Base-by-base conservation (phyloP, 129 eudicot species). In the Deinandra increscens region DNA sequence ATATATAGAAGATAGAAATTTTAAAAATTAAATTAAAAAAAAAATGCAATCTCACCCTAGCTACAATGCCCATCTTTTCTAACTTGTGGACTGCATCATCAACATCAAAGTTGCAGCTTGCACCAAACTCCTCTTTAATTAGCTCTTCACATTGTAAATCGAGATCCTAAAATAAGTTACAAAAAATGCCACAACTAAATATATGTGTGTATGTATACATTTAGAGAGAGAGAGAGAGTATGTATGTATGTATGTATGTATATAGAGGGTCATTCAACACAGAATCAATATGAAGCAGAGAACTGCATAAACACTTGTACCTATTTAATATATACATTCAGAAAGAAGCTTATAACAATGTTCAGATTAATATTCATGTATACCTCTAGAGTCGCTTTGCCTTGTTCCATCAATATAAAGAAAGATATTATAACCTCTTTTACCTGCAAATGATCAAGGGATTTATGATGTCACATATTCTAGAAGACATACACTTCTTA, bases 371-470 rank as follows among this genome's bases (percentile, higher is more conserved):
- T 8, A 36, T 69, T 33, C 19, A 1, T 39, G 67, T 14, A 41
- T 71, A 93, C 97, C 95, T 89, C 81, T 60, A 82, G 58, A 29
- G 97, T 85, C 44, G 95, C 95, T 78, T 93, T 89, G 38, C 99
- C 99, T 72, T 86, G 95, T 82, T 93, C 92, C 97, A 89, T 89
- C 78, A 93, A 79, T 72, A 93, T 85, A 77, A 89, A 93, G 77
- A 86, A 93, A 13, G 87, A 78, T 59, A 93, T 58, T 26, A 93
- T 86, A 46, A 93, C 92, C 81, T 93, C 99, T 79, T 93, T 93
- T 68, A 89, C 97, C 99, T 93, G 86, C 72, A 82, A 22, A 58
- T 37, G 5, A 46, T 12, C 43, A 55, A 18, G 29, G 0, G 61
- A 64, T 71, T 64, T 60, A 60, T 17, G 26, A 60, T n/a, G n/a